Conservation (phyloP, 768 basidiomycete genomes). For the Boletus reticulatus region DNA sequence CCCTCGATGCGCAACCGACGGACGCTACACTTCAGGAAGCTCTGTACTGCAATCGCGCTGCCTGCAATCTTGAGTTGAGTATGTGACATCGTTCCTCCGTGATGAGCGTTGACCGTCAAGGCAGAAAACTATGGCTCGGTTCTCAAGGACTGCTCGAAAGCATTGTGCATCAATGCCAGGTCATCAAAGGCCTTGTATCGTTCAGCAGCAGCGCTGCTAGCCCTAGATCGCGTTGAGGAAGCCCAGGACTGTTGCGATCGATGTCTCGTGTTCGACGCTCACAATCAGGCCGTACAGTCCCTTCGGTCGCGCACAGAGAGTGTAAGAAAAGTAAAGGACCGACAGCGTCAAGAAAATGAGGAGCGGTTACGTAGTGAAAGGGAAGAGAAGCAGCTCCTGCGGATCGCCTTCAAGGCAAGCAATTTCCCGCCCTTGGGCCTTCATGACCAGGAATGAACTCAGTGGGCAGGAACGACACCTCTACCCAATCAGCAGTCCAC, state of each 20-base stretch:
- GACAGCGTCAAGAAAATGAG: constrained; percentile 47
- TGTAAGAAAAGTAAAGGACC: constrained; percentile 48
- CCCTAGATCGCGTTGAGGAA: constrained; percentile 75
- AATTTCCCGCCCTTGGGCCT: neutral
- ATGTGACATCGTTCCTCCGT: constrained; percentile 25
- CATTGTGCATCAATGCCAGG: constrained; percentile 55
- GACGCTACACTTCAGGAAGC: constrained; percentile 57
- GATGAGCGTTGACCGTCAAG: neutral
- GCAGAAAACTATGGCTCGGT: constrained; percentile 88
- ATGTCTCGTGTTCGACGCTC: constrained; percentile 57
- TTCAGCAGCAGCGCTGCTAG: constrained; percentile 72
- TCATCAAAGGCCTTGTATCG: constrained; percentile 88
- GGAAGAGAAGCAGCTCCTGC: constrained; percentile 52
- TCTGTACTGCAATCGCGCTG: constrained; percentile 86
- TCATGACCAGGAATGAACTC: neutral
- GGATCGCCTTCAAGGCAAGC: constrained; percentile 64
- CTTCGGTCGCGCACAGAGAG: constrained; percentile 48
- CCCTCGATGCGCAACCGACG: constrained; percentile 78
- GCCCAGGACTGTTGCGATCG: constrained; percentile 78
- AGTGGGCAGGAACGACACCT: constrained; percentile 68
- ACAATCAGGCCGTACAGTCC: constrained; percentile 51
- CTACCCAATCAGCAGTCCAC: constrained; percentile 50
- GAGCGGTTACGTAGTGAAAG: constrained; percentile 49
- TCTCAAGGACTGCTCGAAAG: constrained; percentile 79
- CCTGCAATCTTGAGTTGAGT: constrained; percentile 90